Percentiles rank a stretch among this genome's conserved stretches.
phyloP scores from a whole-genome alignment of 805 yeast species.

The Myxozyma monticola region DNA sequence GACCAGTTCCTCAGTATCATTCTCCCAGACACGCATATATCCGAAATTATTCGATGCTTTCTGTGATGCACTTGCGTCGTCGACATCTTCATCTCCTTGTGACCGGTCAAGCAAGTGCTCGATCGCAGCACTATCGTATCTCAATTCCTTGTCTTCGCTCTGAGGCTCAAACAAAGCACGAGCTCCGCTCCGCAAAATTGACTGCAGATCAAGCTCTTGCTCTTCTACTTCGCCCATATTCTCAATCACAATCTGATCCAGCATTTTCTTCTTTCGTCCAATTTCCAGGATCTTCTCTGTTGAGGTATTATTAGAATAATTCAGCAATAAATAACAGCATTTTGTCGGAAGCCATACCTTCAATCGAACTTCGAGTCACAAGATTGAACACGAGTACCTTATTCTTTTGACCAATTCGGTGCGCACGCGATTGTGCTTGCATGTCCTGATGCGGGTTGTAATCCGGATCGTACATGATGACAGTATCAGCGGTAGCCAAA shows the following conservation, averaged over 20 bases:
- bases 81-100: constrained; percentile 47
- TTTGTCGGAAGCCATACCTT: constrained; percentile 76
- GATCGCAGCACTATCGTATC: constrained; percentile 64
- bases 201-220: constrained; percentile 51
- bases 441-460: constrained; percentile 97
- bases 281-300: constrained; percentile 62
- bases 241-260: constrained; percentile 85
- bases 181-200: constrained; percentile 46
- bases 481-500: constrained; percentile 81
- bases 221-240: constrained; percentile 88
- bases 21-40: constrained; percentile 23
- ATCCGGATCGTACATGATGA: constrained; percentile 84
- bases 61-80: neutral
- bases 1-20: constrained; percentile 11
- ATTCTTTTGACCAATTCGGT: constrained; percentile 82
- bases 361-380: constrained; percentile 63
- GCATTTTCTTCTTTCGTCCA: constrained; percentile 85
- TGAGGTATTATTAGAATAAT: constrained; percentile 43
- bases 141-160: constrained; percentile 56
- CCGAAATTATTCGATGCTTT: constrained; percentile 6
- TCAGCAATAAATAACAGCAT: constrained; percentile 41
- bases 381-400: constrained; percentile 66
- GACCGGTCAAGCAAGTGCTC: constrained; percentile 72
- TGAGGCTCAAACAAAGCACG: constrained; percentile 54
- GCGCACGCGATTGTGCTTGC: constrained; percentile 94